Evolutionary conservation across 1,139 yeast genomes (phyloP).

Genomic region (Debaryomyces psychrophilus): DNA sequence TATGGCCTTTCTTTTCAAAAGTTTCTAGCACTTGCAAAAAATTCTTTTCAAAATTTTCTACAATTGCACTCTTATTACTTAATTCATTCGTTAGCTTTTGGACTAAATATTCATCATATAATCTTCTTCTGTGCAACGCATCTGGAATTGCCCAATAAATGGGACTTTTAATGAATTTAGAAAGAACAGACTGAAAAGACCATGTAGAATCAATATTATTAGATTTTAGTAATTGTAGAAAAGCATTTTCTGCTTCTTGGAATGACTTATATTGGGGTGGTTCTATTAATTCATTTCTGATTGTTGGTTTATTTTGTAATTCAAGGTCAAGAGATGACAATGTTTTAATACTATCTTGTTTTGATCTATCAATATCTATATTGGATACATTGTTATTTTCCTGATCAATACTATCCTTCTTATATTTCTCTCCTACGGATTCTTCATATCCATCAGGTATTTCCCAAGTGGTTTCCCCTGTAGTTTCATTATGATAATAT

Average conservation of each 20-base stretch:
- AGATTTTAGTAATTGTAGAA: conserved; percentile 54
- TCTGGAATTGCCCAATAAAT: conserved; percentile 72
- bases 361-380: conserved; percentile 13
- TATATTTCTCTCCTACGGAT: neutral
- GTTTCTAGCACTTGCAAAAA: conserved; percentile 53
- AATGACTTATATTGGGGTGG: conserved; percentile 22
- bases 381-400: neutral
- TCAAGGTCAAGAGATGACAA: conserved; percentile 18
- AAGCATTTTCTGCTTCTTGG: conserved; percentile 48
- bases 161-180: conserved; percentile 58
- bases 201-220: conserved; percentile 69
- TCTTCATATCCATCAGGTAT: conserved; percentile 53
- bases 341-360: conserved; percentile 16
- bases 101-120: conserved; percentile 67
- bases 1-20: conserved; percentile 33
- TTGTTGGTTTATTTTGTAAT: conserved; percentile 15
- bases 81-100: conserved; percentile 59
- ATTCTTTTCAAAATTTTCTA: conserved; percentile 57
- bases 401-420: conserved; percentile 4
- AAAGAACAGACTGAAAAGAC: conserved; percentile 73
- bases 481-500: conserved; percentile 70
- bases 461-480: conserved; percentile 82
- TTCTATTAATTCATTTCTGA: conserved; percentile 17
- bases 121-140: conserved; percentile 59
- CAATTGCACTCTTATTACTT: conserved; percentile 52